These are phyloP conservation scores for Euphorbia pulcherrima DNA, from an alignment of 345 rosid species.

Conservation along the genomic window DNA sequence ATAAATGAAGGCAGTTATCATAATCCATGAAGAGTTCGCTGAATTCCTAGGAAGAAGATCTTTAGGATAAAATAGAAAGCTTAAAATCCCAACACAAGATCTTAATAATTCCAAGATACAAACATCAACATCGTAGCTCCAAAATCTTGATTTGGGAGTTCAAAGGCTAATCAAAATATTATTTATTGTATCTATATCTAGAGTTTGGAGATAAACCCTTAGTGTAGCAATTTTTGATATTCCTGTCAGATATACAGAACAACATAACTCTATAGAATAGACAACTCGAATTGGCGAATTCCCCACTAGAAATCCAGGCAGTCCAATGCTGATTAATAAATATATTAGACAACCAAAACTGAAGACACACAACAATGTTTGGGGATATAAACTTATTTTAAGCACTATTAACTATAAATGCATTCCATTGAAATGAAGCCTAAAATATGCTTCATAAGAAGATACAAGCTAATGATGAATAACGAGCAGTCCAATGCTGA, in stretches of 20 bases:
- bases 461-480: not conserved
- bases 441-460: not conserved
- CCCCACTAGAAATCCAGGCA: not conserved
- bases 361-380: not conserved
- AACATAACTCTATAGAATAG: not conserved
- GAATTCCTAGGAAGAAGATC: not conserved
- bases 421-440: not conserved
- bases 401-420: too few species aligned
- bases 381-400: not conserved
- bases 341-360: not conserved
- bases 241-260: not conserved
- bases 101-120: not conserved
- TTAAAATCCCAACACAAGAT: not conserved
- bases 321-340: not conserved
- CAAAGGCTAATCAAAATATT: not conserved
- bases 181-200: not conserved
- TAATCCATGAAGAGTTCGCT: not conserved
- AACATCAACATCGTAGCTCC: not conserved
- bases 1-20: not conserved
- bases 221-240: not conserved
- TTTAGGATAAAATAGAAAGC: not conserved
- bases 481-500: too few species aligned
- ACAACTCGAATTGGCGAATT: not conserved
- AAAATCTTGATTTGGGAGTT: not conserved
- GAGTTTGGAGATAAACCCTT: not conserved